phyloP scores from a whole-genome alignment of 2,329 filamentous ascomycete species.

The Aureobasidium sp. region DNA sequence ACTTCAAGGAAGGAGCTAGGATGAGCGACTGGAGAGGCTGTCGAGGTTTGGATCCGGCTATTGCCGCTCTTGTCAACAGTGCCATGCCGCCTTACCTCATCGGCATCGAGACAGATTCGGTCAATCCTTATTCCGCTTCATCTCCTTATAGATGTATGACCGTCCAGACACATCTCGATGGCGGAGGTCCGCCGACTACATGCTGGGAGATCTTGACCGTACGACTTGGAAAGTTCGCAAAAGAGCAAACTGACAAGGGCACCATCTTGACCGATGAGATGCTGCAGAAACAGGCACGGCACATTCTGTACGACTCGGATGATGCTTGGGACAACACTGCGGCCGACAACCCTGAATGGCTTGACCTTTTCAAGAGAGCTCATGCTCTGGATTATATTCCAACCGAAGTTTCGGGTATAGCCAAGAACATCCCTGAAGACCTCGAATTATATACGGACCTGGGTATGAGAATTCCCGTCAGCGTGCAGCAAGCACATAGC shows the following conservation, averaged over 20 bases:
- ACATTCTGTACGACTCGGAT: slow-evolving; percentile 40
- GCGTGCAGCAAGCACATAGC: neutral
- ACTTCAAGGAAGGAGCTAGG: slow-evolving; percentile 45
- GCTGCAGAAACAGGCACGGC: slow-evolving; percentile 40
- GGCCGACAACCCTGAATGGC: slow-evolving; percentile 38
- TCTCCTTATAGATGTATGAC: slow-evolving; percentile 18
- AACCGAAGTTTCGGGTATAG: slow-evolving; percentile 24
- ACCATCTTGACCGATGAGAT: slow-evolving; percentile 41
- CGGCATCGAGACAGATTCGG: slow-evolving; percentile 38
- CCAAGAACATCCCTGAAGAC: slow-evolving; percentile 26
- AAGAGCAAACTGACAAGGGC: slow-evolving; percentile 31
- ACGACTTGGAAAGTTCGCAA: slow-evolving; percentile 37
- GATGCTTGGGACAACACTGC: slow-evolving; percentile 40
- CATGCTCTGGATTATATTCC: slow-evolving; percentile 35
- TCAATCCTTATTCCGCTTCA: slow-evolving; percentile 41
- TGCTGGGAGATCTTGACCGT: slow-evolving; percentile 45
- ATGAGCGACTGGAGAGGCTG: slow-evolving; percentile 51
- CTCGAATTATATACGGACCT: slow-evolving; percentile 29
- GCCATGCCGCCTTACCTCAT: slow-evolving; percentile 47
- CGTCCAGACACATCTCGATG: neutral
- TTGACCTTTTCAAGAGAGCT: slow-evolving; percentile 42
- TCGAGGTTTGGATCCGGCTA: slow-evolving; percentile 42
- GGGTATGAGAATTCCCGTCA: slow-evolving; percentile 26
- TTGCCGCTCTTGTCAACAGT: slow-evolving; percentile 41
- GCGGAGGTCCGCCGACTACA: neutral